Evolutionary conservation across 805 yeast genomes (phyloP), one percentile per base, ranked within the genome.

Genomic region (Torulaspora maleeae): DNA sequence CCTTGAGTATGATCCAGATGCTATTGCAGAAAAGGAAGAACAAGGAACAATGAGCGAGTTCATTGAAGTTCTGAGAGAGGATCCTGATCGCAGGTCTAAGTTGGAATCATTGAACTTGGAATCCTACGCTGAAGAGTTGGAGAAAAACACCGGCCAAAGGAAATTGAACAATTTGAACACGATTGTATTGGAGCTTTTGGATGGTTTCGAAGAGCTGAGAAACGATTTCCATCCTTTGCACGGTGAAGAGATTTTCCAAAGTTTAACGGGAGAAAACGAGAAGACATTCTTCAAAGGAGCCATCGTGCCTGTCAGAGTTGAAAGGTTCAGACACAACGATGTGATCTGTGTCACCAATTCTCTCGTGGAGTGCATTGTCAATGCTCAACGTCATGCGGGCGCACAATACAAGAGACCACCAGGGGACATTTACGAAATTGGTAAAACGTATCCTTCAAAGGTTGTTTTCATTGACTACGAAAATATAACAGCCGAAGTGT

Each of bases 1-100:
- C 1, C 75, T 93, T 53, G 99, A 91, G 63, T 76, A 90, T 52
- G 96, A 89, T 57, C 99, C 95, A 58, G 98, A 91, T 65, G 96
- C 89, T 53, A 74, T 86, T 59, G 83, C 82, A 2, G 90, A 83
- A 45, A 64, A 64, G 48, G 69, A 66, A 49, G 66, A 62, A 17
- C 67, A 62, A 41, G 76, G 73, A 41, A 51, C 66, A 1, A 64
- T 64, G 69, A 63, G 68, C 48, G 69, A 64, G 36, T 64, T 64
- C 30, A 63, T 64, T 32, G 69, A 64, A 46, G 51, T 58, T 19
- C 65, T 83, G 38, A 90, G 87, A 60, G 83, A 81, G 50, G 85
- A 72, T 27, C 68, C 70, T 15, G 67, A 83, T 49, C 93, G 90
- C 39, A 90, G 90, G 37, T 86, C 88, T 2, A 83, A 86, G 66